A percentile compares a stretch with the other conserved stretches of the same genome.
These are phyloP conservation scores for Diaporthe sp. DNA, from an alignment of 2,329 filamentous ascomycete genomes.

Conservation along the genomic window DNA sequence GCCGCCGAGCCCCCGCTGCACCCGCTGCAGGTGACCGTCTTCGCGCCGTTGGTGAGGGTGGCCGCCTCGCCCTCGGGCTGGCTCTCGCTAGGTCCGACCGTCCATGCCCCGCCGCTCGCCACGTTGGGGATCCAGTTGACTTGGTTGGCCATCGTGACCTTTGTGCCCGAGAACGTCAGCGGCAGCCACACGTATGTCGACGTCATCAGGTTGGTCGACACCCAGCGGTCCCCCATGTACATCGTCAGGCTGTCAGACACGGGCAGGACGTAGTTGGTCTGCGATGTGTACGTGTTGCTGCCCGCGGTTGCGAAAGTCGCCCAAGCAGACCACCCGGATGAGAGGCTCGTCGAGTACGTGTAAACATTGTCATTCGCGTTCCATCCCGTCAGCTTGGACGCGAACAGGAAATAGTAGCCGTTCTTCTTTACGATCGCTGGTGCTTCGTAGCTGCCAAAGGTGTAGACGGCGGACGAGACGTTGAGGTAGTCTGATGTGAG, in stretches of 20 bases:
- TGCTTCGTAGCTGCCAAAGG: slow-evolving; percentile 68
- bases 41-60: slow-evolving; percentile 60
- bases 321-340: slow-evolving; percentile 70
- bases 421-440: slow-evolving; percentile 74
- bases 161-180: slow-evolving; percentile 65
- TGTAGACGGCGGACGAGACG: slow-evolving; percentile 61
- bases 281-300: slow-evolving; percentile 69
- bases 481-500: slow-evolving; percentile 70
- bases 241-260: slow-evolving; percentile 57
- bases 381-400: slow-evolving; percentile 68
- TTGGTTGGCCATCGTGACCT: slow-evolving; percentile 63
- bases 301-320: slow-evolving; percentile 68
- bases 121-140: slow-evolving; percentile 65
- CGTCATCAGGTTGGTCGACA: slow-evolving; percentile 67
- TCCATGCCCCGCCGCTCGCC: slow-evolving; percentile 40
- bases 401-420: slow-evolving; percentile 76
- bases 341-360: slow-evolving; percentile 37
- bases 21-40: slow-evolving; percentile 60
- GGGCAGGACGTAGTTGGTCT: slow-evolving; percentile 70
- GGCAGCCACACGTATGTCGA: slow-evolving; percentile 78
- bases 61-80: slow-evolving; percentile 66
- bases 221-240: slow-evolving; percentile 78
- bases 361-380: slow-evolving; percentile 73
- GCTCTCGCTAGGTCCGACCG: slow-evolving; percentile 59
- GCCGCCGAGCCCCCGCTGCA: slow-evolving; percentile 66